Conservation (phyloP, 140 eudicot genomes). For the Senecio squalidus region DNA sequence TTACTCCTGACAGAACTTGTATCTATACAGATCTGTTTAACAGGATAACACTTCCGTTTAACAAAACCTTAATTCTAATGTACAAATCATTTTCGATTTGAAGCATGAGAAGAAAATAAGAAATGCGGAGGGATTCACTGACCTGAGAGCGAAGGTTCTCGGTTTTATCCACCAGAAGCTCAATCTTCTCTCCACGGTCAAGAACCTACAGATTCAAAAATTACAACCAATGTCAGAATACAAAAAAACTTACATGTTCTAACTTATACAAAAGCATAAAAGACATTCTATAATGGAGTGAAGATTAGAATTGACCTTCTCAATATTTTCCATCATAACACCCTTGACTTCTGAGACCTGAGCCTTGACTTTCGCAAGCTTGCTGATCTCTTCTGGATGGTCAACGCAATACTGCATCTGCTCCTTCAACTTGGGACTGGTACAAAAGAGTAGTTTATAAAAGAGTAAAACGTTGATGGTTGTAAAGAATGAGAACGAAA, state of each 20-base stretch:
- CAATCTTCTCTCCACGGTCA: constrained; percentile 73
- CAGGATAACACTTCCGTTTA: too few relatives aligned
- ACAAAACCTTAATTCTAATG: neutral
- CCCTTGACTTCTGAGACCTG: constrained; percentile 68
- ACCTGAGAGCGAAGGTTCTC: constrained; percentile 74
- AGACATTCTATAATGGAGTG: neutral
- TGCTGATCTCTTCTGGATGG: constrained; percentile 60
- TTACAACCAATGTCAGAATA: neutral
- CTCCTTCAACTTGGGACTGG: constrained; percentile 54
- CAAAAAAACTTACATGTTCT: neutral
- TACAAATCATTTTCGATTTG: neutral
- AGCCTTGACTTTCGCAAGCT: constrained; percentile 56
- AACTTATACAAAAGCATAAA: neutral
- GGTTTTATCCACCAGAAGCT: constrained; percentile 62
- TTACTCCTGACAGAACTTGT: too few relatives aligned
- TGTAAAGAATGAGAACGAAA: neutral
- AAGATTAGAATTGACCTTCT: constrained; percentile 33
- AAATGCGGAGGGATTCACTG: constrained; percentile 6
- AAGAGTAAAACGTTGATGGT: neutral
- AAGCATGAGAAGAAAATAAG: neutral
- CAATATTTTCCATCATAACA: constrained; percentile 68
- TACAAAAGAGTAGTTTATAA: constrained; percentile 3
- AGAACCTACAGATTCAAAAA: constrained; percentile 40
- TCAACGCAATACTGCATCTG: constrained; percentile 65
- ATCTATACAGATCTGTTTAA: too few relatives aligned